phyloP scores from a whole-genome alignment of 208 protist species.

The Leishmania mexicana region DNA sequence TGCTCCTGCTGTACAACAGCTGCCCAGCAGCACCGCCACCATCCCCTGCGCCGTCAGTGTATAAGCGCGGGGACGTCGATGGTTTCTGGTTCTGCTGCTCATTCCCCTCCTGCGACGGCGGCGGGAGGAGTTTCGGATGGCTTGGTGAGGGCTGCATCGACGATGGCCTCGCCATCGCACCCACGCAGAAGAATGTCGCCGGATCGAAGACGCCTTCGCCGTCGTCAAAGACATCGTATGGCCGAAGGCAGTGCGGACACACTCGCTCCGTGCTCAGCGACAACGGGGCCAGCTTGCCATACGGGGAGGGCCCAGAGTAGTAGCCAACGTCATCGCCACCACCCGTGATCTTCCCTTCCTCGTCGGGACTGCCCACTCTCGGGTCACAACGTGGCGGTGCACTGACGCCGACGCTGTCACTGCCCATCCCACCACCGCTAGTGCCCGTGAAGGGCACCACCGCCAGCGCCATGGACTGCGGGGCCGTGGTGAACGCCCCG shows the following conservation, averaged over 20 bases:
- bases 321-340: background rate
- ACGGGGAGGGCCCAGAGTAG: slow-evolving; percentile 2
- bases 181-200: slow-evolving; percentile 11
- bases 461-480: slow-evolving; percentile 18
- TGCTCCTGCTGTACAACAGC: slow-evolving; percentile 4
- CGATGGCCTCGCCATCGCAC: background rate
- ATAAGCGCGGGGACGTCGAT: background rate
- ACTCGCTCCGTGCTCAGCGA: slow-evolving; percentile 32
- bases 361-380: background rate
- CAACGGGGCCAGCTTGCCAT: slow-evolving; percentile 24
- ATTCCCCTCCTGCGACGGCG: background rate
- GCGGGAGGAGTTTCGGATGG: background rate
- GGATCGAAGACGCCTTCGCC: slow-evolving; percentile 11
- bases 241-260: slow-evolving; percentile 41
- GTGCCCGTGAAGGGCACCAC: slow-evolving; percentile 27
- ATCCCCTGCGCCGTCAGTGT: background rate
- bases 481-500: background rate
- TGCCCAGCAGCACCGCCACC: background rate
- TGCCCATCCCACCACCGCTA: background rate
- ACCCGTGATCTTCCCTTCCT: background rate
- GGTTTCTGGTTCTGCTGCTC: slow-evolving; percentile 8
- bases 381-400: background rate
- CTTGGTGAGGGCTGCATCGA: background rate
- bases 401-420: background rate
- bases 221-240: slow-evolving; percentile 25